Evolutionary conservation across 768 basidiomycete species (phyloP), one percentile per base, ranked within the genome.

Genomic region (Suillus placidus): DNA sequence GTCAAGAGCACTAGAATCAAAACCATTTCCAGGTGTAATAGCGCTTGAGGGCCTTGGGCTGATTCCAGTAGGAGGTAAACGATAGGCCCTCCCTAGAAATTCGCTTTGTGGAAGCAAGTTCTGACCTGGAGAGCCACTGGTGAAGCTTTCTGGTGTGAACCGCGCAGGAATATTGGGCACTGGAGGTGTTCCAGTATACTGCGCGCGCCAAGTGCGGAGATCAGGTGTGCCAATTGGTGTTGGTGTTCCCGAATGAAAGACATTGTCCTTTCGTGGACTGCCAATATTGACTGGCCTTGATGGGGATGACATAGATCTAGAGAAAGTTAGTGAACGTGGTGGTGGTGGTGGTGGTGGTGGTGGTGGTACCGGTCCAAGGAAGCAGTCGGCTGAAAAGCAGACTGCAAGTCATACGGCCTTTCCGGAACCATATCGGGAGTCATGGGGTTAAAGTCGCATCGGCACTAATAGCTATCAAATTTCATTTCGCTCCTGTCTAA

Each of bases 221-320:
- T 89, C 87, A 8, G 91, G 89, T 23, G 91, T 90, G 52, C 88
- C 88, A 16, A 80, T 69, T 1, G 82, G 80, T 16, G 82, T 81
- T 38, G 74, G 67, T 49, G 68, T 30, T 6, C 23, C 60, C 1
- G 76, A 72, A 49, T 69, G 18, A 45, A 62, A 60, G 30, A 57
- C 2, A 30, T 64, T 64, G 18, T 70, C 70, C 14, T 66, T 42
- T n/a, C 72, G 72, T 32, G 77, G 77, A 38, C 72, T 73, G 63
- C 71, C 78, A 52, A 89, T 89, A 69, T 80, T 81, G 10, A 89
- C 76, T 52, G 87, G 87, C 72, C 81, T 78, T 5, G 87, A 87
- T n/a, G 87, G 84, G 45, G 83, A 80, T 63, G 85, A 74, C 86
- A 88, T 87, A 43, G 47, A 38, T 64, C 6, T 34, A 32, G 52